Evolutionary conservation across 2,329 filamentous ascomycete species (phyloP), one percentile per base, ranked within the genome.

Genomic region (Hypoxylon rubiginosum): DNA sequence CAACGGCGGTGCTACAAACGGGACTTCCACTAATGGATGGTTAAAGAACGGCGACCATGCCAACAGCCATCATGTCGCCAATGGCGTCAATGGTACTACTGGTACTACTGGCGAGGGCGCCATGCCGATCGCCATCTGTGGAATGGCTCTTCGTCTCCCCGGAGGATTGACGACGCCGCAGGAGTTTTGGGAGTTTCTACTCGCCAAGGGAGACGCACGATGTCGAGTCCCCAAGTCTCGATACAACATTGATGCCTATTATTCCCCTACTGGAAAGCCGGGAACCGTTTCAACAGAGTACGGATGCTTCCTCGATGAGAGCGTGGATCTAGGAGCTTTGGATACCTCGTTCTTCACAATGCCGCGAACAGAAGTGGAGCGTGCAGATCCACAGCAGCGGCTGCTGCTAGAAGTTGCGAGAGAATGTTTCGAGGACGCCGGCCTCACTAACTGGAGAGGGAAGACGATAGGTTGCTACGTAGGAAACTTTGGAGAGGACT

Each of bases 371-470:
- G 78, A 81, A 56, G 70, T 76, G 9, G 76, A 78, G 58, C 53
- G 64, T 1, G 64, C 76, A 32, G 80, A 82, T 53, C 79, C 80
- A 1, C 78, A 79, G 26, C 79, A 81, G 57, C 65, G 79, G 2
- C 71, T 76, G 10, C 62, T 78, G n/a, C 71, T 81, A 0, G 78
- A 82, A 57, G 74, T 80, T 3, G 71, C 74, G 4, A 72, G 74
- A 6, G 80, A 82, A 55, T 73, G 69, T 28, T 66, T 81, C 5
- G 78, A 81, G 24, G 69, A 73, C 46, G 76, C 79, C 13, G 80
- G 80, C 1, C 69, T 75, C 36, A 69, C 68, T 3, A 64, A 71
- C 21, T 75, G 71, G 39, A 66, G 70, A 13, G 80, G 79, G 0
- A 74, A 70, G 3, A 64, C 71, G 7, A 77, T 78, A 1, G 79